A percentile compares a stretch with the other conserved stretches of the same genome.
phyloP scores from a whole-genome alignment of 345 rosid genomes.

The Citrus maxima region DNA sequence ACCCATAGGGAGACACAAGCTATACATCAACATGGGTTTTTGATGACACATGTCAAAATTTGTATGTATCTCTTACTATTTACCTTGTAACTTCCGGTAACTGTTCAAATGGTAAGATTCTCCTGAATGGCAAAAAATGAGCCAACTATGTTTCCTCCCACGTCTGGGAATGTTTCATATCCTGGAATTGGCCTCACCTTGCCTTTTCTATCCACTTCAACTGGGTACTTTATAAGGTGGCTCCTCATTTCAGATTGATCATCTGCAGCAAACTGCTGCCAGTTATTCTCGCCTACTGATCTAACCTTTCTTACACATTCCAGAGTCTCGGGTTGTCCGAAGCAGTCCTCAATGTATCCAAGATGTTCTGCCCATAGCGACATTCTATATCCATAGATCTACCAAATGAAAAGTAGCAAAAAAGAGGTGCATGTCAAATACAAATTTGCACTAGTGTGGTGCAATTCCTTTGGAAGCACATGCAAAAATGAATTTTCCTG shows the following conservation, averaged over 20 bases:
- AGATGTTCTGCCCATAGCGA: slow-evolving; percentile 95
- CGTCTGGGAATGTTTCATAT: slow-evolving; percentile 76
- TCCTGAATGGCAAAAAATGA: slow-evolving; percentile 80
- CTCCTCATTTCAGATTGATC: slow-evolving; percentile 78
- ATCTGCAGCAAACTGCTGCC: slow-evolving; percentile 68
- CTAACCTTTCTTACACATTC: slow-evolving; percentile 76
- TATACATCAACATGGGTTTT: background rate
- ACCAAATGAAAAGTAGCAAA: background rate
- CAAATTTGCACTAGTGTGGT: background rate
- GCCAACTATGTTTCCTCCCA: slow-evolving; percentile 78
- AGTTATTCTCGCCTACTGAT: slow-evolving; percentile 54
- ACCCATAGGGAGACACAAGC: background rate
- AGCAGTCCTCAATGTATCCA: slow-evolving; percentile 60
- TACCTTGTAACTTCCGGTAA: background rate
- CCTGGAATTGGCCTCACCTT: slow-evolving; percentile 75
- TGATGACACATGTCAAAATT: background rate
- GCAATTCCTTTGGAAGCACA: background rate
- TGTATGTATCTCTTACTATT: background rate
- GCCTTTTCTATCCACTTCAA: slow-evolving; percentile 73
- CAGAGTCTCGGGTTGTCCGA: slow-evolving; percentile 60
- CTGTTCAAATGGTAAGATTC: slow-evolving; percentile 71
- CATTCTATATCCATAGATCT: slow-evolving; percentile 93
- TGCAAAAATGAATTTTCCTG: background rate
- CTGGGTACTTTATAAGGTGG: slow-evolving; percentile 83
- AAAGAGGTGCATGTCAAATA: background rate